Conservation (phyloP, 768 basidiomycete species). For the Gloeophyllum trabeum region DNA sequence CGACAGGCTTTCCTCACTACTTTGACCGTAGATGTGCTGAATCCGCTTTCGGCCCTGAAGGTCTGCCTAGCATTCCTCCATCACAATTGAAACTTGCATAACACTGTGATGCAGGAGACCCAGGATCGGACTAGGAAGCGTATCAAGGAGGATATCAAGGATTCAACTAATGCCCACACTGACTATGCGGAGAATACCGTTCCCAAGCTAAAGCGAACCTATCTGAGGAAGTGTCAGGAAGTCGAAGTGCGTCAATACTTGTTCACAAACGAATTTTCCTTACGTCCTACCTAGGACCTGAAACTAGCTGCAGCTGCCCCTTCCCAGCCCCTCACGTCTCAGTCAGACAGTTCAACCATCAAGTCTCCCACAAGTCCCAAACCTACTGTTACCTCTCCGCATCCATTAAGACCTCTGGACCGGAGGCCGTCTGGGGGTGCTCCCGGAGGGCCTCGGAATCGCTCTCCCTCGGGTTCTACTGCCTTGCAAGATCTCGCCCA, state of each 20-base stretch:
- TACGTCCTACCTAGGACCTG: constrained; percentile 33
- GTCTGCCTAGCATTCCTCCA: constrained; percentile 20
- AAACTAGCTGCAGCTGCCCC: constrained; percentile 46
- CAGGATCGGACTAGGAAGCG: constrained; percentile 89
- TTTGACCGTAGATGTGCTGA: constrained; percentile 63
- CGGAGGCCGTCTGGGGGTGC: constrained; percentile 58
- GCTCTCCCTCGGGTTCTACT: constrained; percentile 74
- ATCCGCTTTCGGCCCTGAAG: constrained; percentile 55
- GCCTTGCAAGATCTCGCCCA: constrained; percentile 83
- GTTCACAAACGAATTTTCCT: not conserved
- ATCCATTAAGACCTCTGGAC: constrained; percentile 65
- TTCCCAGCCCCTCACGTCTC: constrained; percentile 7
- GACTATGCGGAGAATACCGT: constrained; percentile 75
- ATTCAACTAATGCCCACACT: constrained; percentile 61
- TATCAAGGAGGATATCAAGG: constrained; percentile 85
- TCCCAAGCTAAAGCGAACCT: constrained; percentile 70
- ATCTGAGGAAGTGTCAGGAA: constrained; percentile 78
- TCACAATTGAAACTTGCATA: not conserved
- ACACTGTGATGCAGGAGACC: constrained; percentile 46
- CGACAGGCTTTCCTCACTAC: constrained; percentile 70
- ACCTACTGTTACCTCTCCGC: constrained; percentile 56
- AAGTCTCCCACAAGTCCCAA: constrained; percentile 8
- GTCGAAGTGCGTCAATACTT: constrained; percentile 47
- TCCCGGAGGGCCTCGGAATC: constrained; percentile 36
- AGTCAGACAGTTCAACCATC: not conserved